Base-by-base conservation (phyloP, 1,284 basidiomycete species). In the Jaminaea rosea region DNA sequence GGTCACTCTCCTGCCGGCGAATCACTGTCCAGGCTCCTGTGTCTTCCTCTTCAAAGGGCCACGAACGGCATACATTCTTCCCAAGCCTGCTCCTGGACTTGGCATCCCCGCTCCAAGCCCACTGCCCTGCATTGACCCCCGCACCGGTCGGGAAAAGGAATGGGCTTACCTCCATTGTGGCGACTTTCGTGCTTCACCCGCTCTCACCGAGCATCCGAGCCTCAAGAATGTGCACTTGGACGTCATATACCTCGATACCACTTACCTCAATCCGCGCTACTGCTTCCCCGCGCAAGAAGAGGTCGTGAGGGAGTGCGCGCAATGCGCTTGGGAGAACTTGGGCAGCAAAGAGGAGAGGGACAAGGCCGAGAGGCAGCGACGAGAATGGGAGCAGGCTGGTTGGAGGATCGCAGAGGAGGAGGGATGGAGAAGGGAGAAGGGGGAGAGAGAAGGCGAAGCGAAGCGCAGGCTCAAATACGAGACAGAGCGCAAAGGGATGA, bases 161-260 rank as follows among this genome's bases (percentile, higher is more conserved):
- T 96, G 91, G 71, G 81, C 89, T 21, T 97, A 97, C 71, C 79
- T 98, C 2, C 93, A 98, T 65, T 98, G 94, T 61, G 93, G 93
- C 0, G 93, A 97, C 51, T 75, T 74, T 39, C 68, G 73, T 26
- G 80, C 79, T 10, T 61, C 58, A 28, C 70, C 70, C 0, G 45
- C 52, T 0, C 70, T 71, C 32, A 54, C 58, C 2, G 56, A 59
- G 37, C 69, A 71, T 41, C 59, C 65, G 0, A 54, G 64, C 9
- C 47, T 69, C 27, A 46, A 49, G n/a, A 53, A 53, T 10, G 59
- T 59, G 17, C 56, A 77, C 45, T 80, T 98, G 11, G 90, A 97
- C 68, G 82, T 84, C 47, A 82, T 92, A 46, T 98, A 98, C 73
- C 80, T 98, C 24, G 94, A 98, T 74, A 97, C 93, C 6, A 98